A percentile compares a stretch with the other conserved stretches of the same genome.
phyloP scores from a whole-genome alignment of 805 yeast species.

The Wickerhamomyces rabaulensis region DNA sequence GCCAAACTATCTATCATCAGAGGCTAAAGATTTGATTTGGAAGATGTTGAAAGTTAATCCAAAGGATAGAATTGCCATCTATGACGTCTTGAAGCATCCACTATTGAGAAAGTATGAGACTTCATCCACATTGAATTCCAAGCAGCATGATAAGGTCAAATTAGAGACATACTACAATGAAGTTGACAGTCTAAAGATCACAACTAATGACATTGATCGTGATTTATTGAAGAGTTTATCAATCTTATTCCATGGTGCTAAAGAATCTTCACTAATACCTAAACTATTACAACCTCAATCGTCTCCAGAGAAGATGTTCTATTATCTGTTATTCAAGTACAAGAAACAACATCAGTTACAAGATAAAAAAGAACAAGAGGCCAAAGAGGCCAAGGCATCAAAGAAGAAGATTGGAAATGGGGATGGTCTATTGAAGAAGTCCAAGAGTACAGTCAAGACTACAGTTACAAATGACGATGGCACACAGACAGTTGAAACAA shows the following conservation, averaged over 20 bases:
- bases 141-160: slow-evolving; percentile 25
- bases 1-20: slow-evolving; percentile 73
- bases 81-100: slow-evolving; percentile 76
- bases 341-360: slow-evolving; percentile 52
- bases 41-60: slow-evolving; percentile 85
- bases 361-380: slow-evolving; percentile 12
- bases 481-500: slow-evolving; percentile 18
- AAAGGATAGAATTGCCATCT: slow-evolving; percentile 67
- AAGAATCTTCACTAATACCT: slow-evolving; percentile 43
- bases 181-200: slow-evolving; percentile 33
- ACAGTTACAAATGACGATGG: slow-evolving; percentile 30
- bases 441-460: slow-evolving; percentile 36
- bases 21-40: slow-evolving; percentile 82
- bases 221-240: slow-evolving; percentile 73
- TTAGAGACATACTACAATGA: slow-evolving; percentile 31
- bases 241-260: slow-evolving; percentile 78
- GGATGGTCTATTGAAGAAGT: slow-evolving; percentile 32
- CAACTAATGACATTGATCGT: slow-evolving; percentile 46
- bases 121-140: slow-evolving; percentile 27
- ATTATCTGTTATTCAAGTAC: slow-evolving; percentile 68
- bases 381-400: slow-evolving; percentile 9
- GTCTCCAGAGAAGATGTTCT: slow-evolving; percentile 76
- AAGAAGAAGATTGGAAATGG: slow-evolving; percentile 26
- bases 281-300: slow-evolving; percentile 51
- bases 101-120: slow-evolving; percentile 67